Evolutionary conservation across 2,329 filamentous ascomycete genomes (phyloP).

Genomic region (Arthroderma uncinatum): DNA sequence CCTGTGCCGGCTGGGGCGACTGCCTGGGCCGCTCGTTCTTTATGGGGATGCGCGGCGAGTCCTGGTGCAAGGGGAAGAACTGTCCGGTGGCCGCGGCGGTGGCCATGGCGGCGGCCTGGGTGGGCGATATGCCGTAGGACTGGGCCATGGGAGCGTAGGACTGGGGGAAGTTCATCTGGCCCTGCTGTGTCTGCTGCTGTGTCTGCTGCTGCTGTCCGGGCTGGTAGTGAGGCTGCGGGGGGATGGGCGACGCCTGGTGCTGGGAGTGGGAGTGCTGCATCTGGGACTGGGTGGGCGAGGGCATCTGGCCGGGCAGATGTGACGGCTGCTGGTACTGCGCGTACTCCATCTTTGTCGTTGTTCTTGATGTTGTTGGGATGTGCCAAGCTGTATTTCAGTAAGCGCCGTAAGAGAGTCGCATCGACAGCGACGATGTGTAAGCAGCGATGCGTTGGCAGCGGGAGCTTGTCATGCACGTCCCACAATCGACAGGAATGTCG

Average conservation of each 20-base stretch:
- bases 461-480: background rate
- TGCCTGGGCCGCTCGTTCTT: slow-evolving; percentile 72
- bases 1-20: slow-evolving; percentile 51
- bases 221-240: slow-evolving; percentile 61
- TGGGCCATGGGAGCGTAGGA: slow-evolving; percentile 68
- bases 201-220: slow-evolving; percentile 50
- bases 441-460: slow-evolving; percentile 14
- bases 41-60: slow-evolving; percentile 67
- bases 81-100: slow-evolving; percentile 85
- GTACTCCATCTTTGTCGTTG: background rate
- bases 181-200: slow-evolving; percentile 47
- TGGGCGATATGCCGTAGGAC: slow-evolving; percentile 64
- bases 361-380: background rate
- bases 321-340: slow-evolving; percentile 10
- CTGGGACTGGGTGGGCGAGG: slow-evolving; percentile 60
- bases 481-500: background rate
- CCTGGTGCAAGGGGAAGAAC: slow-evolving; percentile 62
- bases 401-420: background rate
- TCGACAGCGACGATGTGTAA: background rate
- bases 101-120: slow-evolving; percentile 86
- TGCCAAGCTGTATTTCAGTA: too few species aligned
- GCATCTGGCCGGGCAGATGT: slow-evolving; percentile 42
- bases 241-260: slow-evolving; percentile 67
- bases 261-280: slow-evolving; percentile 48
- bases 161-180: slow-evolving; percentile 68